Percentiles rank a stretch among this genome's conserved stretches.
Evolutionary conservation across 805 yeast genomes (phyloP).

Genomic region (Teunomyces pallodes): DNA sequence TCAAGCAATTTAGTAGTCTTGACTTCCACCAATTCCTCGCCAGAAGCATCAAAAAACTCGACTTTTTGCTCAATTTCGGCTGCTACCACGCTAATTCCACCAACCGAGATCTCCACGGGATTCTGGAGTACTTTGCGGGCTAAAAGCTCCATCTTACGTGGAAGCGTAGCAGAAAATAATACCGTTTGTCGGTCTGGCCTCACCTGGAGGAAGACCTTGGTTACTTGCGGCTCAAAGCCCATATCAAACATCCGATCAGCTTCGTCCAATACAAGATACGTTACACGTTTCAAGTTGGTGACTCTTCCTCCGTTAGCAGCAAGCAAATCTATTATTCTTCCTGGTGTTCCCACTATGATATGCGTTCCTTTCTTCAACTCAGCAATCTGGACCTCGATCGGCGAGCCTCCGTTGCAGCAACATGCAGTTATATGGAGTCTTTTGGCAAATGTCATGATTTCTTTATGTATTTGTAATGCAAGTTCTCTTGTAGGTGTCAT

Average conservation of each 20-base stretch:
- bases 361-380: slow-evolving; percentile 75
- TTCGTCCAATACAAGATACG: slow-evolving; percentile 89
- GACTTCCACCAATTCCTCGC: slow-evolving; percentile 16
- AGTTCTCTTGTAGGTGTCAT: slow-evolving; percentile 92
- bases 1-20: slow-evolving; percentile 58
- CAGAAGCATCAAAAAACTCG: slow-evolving; percentile 51
- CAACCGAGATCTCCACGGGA: slow-evolving; percentile 78
- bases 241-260: slow-evolving; percentile 96
- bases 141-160: slow-evolving; percentile 69
- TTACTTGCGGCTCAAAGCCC: slow-evolving; percentile 96
- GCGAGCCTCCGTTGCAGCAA: slow-evolving; percentile 91
- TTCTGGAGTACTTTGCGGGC: slow-evolving; percentile 62
- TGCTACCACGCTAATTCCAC: slow-evolving; percentile 77
- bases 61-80: slow-evolving; percentile 74
- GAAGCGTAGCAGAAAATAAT: slow-evolving; percentile 92
- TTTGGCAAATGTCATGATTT: slow-evolving; percentile 56
- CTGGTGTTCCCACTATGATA: slow-evolving; percentile 90
- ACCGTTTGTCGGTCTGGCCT: slow-evolving; percentile 89
- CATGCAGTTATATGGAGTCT: slow-evolving; percentile 51
- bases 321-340: slow-evolving; percentile 83
- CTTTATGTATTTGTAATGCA: slow-evolving; percentile 77
- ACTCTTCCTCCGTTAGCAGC: slow-evolving; percentile 81
- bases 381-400: slow-evolving; percentile 77
- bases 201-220: slow-evolving; percentile 68
- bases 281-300: slow-evolving; percentile 61